phyloP scores from a whole-genome alignment of 192 early-diverging fungal genomes.

The Geranomyces variabilis region DNA sequence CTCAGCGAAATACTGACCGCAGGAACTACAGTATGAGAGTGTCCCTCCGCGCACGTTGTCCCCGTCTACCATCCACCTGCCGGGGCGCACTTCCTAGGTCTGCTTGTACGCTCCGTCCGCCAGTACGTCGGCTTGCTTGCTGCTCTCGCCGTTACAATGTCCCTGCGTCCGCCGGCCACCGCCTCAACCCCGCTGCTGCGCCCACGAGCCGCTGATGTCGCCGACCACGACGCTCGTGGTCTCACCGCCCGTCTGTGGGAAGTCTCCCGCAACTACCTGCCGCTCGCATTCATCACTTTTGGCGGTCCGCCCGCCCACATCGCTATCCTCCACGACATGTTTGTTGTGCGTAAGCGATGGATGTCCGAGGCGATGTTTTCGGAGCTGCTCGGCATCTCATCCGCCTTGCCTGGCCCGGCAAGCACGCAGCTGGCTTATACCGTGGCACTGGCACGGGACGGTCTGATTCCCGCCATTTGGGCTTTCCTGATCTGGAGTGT shows the following conservation, averaged over 20 bases:
- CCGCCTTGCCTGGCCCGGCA: constrained; percentile 64
- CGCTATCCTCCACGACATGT: constrained; percentile 57
- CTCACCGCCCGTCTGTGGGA: constrained; percentile 25
- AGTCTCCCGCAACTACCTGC: constrained; percentile 44
- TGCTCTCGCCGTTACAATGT: too few relatives aligned
- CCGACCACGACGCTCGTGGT: too few relatives aligned
- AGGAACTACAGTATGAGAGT: too few relatives aligned
- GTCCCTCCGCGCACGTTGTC: too few relatives aligned
- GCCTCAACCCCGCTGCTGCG: too few relatives aligned
- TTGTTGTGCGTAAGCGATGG: constrained; percentile 60
- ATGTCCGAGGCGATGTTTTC: constrained; percentile 58
- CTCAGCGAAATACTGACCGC: too few relatives aligned
- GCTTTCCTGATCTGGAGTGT: constrained; percentile 55
- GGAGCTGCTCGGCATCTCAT: constrained; percentile 67
- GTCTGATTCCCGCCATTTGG: constrained; percentile 37
- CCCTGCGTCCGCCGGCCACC: too few relatives aligned
- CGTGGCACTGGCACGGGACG: constrained; percentile 45
- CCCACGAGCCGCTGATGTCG: too few relatives aligned
- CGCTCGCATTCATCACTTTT: constrained; percentile 61
- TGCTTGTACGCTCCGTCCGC: too few relatives aligned
- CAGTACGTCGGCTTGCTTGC: too few relatives aligned
- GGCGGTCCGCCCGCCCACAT: constrained; percentile 66
- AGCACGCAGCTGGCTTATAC: constrained; percentile 46
- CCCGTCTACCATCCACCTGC: too few relatives aligned
- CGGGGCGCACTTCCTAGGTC: too few relatives aligned